A percentile compares a stretch with the other conserved stretches of the same genome.
Evolutionary conservation across 2,329 filamentous ascomycete genomes (phyloP).

Genomic region (Neocucurbitaria cava): DNA sequence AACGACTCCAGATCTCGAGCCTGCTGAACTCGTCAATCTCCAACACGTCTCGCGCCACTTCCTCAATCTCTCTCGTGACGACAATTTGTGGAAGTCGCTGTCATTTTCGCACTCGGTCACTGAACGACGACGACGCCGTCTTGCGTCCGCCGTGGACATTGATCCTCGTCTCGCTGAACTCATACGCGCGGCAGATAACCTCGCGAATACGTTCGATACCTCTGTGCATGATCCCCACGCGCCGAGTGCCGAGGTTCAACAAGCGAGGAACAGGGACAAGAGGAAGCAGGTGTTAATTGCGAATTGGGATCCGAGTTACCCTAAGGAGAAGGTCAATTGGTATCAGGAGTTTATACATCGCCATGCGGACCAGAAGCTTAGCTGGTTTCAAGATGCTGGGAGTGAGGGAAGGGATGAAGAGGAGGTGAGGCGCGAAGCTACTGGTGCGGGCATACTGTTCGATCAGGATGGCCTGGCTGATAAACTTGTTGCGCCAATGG

Average conservation of each 20-base stretch:
- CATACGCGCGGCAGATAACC: constrained; percentile 50
- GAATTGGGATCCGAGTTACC: constrained; percentile 84
- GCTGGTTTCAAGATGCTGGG: constrained; percentile 75
- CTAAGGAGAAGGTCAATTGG: constrained; percentile 76
- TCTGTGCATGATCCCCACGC: constrained; percentile 32
- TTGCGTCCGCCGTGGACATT: constrained; percentile 36
- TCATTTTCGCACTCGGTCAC: constrained; percentile 76
- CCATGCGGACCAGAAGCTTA: constrained; percentile 74
- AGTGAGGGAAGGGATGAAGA: constrained; percentile 48
- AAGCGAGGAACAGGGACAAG: constrained; percentile 37
- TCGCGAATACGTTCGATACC: constrained; percentile 33
- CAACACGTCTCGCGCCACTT: constrained; percentile 74
- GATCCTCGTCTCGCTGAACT: constrained; percentile 54
- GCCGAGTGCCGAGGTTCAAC: constrained; percentile 41
- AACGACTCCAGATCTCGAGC: constrained; percentile 63
- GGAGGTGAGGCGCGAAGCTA: constrained; percentile 65
- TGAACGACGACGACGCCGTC: constrained; percentile 63
- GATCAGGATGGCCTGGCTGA: constrained; percentile 61
- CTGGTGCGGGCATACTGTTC: constrained; percentile 73
- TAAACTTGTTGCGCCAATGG: constrained; percentile 76
- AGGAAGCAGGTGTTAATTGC: constrained; percentile 67
- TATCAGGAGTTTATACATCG: constrained; percentile 89
- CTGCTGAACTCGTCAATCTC: constrained; percentile 68
- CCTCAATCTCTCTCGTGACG: constrained; percentile 72
- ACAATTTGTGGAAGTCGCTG: constrained; percentile 75